Evolutionary conservation across 345 rosid species (phyloP).

Genomic region (Citrus sp.): DNA sequence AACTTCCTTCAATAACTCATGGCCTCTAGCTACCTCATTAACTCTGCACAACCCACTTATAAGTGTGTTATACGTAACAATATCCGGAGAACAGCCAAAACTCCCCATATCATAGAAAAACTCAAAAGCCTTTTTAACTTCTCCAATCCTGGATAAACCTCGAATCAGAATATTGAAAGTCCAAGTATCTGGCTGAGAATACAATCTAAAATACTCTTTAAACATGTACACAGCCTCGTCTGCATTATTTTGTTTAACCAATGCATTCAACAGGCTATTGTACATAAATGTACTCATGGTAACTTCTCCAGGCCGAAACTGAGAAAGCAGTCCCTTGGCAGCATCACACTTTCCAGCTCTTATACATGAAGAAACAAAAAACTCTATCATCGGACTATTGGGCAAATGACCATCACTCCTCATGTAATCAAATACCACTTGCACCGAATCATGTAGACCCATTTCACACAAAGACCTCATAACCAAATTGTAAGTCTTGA

Average conservation of each 20-base stretch:
- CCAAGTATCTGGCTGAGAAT: conserved; percentile 52
- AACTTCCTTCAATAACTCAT: conserved; percentile 44
- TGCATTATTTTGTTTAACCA: conserved; percentile 49
- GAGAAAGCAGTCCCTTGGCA: conserved; percentile 50
- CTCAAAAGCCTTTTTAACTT: conserved; percentile 47
- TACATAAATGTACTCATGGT: conserved; percentile 30
- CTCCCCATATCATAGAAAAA: conserved; percentile 50
- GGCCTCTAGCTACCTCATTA: conserved; percentile 52
- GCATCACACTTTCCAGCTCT: conserved; percentile 42
- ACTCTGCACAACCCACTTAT: conserved; percentile 68
- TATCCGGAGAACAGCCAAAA: conserved; percentile 64
- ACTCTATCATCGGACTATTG: conserved; percentile 40
- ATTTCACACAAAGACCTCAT: conserved; percentile 57
- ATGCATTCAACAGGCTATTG: conserved; percentile 52
- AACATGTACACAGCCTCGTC: conserved; percentile 58
- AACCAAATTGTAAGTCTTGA: conserved; percentile 56
- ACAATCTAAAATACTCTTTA: conserved; percentile 37
- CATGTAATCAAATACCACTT: conserved; percentile 53
- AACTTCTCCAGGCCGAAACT: conserved; percentile 35
- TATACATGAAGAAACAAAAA: conserved; percentile 45
- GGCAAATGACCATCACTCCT: conserved; percentile 64
- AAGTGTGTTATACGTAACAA: conserved; percentile 68
- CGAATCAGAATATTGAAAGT: conserved; percentile 72
- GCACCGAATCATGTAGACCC: conserved; percentile 52
- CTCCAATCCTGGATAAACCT: conserved; percentile 58